These are phyloP conservation scores for Yamagishiella unicocca DNA, from an alignment of 139 green algal genomes.

Conservation along the genomic window DNA sequence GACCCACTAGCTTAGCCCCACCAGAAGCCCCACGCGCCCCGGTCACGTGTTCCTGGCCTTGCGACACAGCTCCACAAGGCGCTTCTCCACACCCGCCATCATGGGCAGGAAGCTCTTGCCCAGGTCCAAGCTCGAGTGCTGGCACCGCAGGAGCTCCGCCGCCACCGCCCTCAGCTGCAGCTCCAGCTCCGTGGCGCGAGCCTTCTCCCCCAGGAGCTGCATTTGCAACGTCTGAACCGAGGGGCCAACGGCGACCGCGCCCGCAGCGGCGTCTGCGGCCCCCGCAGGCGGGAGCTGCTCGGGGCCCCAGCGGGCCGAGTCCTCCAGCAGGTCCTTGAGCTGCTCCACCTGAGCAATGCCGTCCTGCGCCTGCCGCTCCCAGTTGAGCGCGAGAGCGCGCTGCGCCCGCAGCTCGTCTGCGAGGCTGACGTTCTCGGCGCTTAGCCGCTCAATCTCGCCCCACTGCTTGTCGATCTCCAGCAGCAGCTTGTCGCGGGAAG, in stretches of 20 bases:
- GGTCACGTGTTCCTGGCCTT: not conserved
- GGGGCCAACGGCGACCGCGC: not conserved
- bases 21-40: too few relatives aligned
- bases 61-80: constrained; percentile 47
- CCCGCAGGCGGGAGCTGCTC: not conserved
- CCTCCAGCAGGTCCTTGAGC: constrained; percentile 82
- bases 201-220: constrained; percentile 56
- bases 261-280: not conserved
- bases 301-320: constrained; percentile 70
- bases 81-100: constrained; percentile 59
- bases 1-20: too few relatives aligned
- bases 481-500: constrained; percentile 71
- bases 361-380: constrained; percentile 76
- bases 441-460: constrained; percentile 71
- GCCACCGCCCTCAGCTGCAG: constrained; percentile 59
- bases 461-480: constrained; percentile 73
- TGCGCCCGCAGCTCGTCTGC: constrained; percentile 47
- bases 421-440: constrained; percentile 58
- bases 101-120: constrained; percentile 55
- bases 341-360: constrained; percentile 62
- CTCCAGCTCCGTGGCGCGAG: constrained; percentile 48
- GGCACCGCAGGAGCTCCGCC: constrained; percentile 63
- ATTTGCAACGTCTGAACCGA: constrained; percentile 14
- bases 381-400: constrained; percentile 46
- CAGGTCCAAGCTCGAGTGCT: constrained; percentile 49